These are phyloP conservation scores for Plasmodium falciparum DNA, from an alignment of 169 alveolate species.

Conservation along the genomic window DNA sequence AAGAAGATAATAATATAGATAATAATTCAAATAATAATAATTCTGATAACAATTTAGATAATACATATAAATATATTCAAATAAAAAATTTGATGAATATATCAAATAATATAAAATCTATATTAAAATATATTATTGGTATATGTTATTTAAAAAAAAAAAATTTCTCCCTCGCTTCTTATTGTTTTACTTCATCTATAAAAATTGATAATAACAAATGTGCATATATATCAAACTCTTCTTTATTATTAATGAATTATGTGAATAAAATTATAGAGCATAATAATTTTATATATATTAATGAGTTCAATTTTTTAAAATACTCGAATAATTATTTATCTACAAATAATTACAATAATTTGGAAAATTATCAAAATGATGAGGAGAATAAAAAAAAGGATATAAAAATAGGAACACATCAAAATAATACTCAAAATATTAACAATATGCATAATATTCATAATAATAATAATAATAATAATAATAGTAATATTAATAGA, in stretches of 20 bases:
- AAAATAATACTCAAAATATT: too few relatives aligned
- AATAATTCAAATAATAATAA: not conserved
- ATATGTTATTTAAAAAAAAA: constrained; percentile 70
- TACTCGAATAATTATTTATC: not conserved
- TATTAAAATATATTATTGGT: constrained; percentile 67
- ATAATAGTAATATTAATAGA: not conserved
- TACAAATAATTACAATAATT: not conserved
- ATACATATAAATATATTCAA: constrained; percentile 10
- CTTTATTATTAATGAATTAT: constrained; percentile 49
- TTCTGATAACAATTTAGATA: not conserved
- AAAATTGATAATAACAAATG: constrained; percentile 11
- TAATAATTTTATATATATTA: constrained; percentile 22
- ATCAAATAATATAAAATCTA: constrained; percentile 18
- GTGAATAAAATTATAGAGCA: constrained; percentile 28
- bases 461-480: not conserved
- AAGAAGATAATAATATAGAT: not conserved
- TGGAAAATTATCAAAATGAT: not conserved
- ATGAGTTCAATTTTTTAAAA: not conserved
- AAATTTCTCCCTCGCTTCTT: constrained; percentile 53
- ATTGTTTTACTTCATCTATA: constrained; percentile 41
- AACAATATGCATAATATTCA: too few relatives aligned
- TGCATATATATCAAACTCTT: constrained; percentile 50
- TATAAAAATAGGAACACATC: too few relatives aligned
- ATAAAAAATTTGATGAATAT: constrained; percentile 14
- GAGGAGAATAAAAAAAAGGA: too few relatives aligned